phyloP scores from a whole-genome alignment of 2,329 filamentous ascomycete genomes.

The Trichophyton verrucosum region DNA sequence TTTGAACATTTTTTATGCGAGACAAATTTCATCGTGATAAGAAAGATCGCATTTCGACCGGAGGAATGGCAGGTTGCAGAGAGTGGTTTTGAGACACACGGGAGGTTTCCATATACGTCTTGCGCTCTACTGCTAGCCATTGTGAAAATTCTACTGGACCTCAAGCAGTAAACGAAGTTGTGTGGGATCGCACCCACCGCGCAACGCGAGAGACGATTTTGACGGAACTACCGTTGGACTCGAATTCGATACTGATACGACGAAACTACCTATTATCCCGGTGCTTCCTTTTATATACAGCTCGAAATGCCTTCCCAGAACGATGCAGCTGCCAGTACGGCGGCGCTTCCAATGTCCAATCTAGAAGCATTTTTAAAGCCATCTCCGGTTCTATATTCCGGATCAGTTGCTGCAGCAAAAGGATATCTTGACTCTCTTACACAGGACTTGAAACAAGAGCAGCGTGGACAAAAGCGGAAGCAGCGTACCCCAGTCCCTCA shows the following conservation, averaged over 20 bases:
- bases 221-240: not conserved
- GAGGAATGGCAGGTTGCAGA: not conserved
- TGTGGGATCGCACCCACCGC: not conserved
- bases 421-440: constrained; percentile 68
- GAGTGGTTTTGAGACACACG: not conserved
- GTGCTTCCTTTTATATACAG: not conserved
- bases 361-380: constrained; percentile 71
- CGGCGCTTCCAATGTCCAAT: not conserved
- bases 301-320: not conserved
- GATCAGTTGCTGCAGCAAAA: constrained; percentile 66
- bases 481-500: constrained; percentile 46
- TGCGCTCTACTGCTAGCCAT: not conserved
- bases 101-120: not conserved
- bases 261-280: not conserved
- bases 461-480: constrained; percentile 66
- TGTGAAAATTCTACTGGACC: not conserved
- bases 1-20: not conserved
- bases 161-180: not conserved
- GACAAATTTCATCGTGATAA: not conserved
- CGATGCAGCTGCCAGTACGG: not conserved
- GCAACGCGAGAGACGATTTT: not conserved
- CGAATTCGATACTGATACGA: not conserved
- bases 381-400: constrained; percentile 50
- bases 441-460: constrained; percentile 58
- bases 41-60: not conserved